phyloP scores from a whole-genome alignment of 345 rosid genomes.

The Citrus reticulata region DNA sequence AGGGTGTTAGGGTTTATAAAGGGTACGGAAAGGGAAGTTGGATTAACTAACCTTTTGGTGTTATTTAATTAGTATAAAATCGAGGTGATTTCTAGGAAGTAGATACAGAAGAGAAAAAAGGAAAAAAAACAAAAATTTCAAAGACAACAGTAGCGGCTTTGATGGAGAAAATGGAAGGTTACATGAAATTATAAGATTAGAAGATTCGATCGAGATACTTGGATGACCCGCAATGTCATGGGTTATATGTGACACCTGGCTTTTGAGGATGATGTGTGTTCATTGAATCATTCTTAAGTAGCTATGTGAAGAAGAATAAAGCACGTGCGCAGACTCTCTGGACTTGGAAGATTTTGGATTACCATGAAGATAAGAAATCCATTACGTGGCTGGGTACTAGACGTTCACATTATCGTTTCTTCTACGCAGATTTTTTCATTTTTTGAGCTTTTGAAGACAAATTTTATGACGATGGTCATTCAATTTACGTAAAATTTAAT shows the following conservation, averaged over 20 bases:
- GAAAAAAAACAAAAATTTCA: background rate
- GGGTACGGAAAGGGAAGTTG: background rate
- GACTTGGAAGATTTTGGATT: conserved; percentile 6
- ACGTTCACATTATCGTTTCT: too few relatives aligned
- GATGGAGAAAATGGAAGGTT: conserved; percentile 9
- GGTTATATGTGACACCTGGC: background rate
- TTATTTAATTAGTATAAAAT: too few relatives aligned
- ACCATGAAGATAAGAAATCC: background rate
- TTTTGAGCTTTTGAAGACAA: too few relatives aligned
- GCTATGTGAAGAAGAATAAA: background rate
- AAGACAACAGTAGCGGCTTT: background rate
- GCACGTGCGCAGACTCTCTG: conserved; percentile 40
- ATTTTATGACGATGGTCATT: too few relatives aligned
- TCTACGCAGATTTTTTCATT: too few relatives aligned
- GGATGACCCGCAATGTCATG: conserved; percentile 32
- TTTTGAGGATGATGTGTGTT: background rate
- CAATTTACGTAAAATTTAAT: too few relatives aligned
- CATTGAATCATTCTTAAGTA: conserved; percentile 2
- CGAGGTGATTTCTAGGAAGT: conserved; percentile 35
- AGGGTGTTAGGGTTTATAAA: conserved; percentile 4
- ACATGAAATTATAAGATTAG: conserved; percentile 3
- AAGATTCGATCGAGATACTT: conserved; percentile 18
- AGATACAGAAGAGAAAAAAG: background rate
- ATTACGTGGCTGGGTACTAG: background rate
- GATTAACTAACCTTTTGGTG: too few relatives aligned